These are phyloP conservation scores for Sporothrix pseudoabietina DNA, from an alignment of 2,329 filamentous ascomycete genomes.

Conservation along the genomic window DNA sequence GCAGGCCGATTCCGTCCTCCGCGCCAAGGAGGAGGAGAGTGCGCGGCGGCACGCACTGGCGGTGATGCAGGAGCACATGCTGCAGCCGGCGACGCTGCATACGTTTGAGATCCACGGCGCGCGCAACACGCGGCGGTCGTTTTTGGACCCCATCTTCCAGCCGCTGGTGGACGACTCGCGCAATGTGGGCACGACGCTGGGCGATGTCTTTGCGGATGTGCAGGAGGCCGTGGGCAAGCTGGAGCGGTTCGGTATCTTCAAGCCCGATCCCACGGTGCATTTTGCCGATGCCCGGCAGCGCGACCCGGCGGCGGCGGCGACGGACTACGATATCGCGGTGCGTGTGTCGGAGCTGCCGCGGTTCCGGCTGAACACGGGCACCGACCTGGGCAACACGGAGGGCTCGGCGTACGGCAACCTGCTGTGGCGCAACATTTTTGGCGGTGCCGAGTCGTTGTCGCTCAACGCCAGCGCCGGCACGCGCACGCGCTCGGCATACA, in stretches of 20 bases:
- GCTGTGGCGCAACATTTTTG: conserved; percentile 88
- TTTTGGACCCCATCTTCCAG: conserved; percentile 78
- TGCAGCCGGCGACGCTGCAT: conserved; percentile 83
- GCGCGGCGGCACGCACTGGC: conserved; percentile 29
- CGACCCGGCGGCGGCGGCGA: conserved; percentile 69
- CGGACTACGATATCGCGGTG: conserved; percentile 79
- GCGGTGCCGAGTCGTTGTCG: conserved; percentile 86
- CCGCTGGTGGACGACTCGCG: conserved; percentile 72
- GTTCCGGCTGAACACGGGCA: conserved; percentile 89
- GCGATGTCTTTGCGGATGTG: conserved; percentile 74
- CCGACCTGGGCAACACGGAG: conserved; percentile 90
- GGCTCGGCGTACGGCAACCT: conserved; percentile 90
- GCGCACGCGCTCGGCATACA: conserved; percentile 87
- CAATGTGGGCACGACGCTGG: conserved; percentile 71
- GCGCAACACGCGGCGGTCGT: conserved; percentile 76
- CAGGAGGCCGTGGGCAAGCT: conserved; percentile 73
- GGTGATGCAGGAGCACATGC: conserved; percentile 71
- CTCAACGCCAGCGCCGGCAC: conserved; percentile 88
- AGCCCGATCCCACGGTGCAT: conserved; percentile 78
- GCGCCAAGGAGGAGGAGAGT: conserved; percentile 28
- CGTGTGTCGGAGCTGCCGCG: conserved; percentile 77
- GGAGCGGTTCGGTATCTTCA: conserved; percentile 82
- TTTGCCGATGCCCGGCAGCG: conserved; percentile 73
- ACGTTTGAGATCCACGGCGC: conserved; percentile 83
- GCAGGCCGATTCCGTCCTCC: conserved; percentile 25